A percentile compares a stretch with the other conserved stretches of the same genome.
Conservation (phyloP, 2,329 filamentous ascomycete genomes). For the Colletotrichum costaricense region DNA sequence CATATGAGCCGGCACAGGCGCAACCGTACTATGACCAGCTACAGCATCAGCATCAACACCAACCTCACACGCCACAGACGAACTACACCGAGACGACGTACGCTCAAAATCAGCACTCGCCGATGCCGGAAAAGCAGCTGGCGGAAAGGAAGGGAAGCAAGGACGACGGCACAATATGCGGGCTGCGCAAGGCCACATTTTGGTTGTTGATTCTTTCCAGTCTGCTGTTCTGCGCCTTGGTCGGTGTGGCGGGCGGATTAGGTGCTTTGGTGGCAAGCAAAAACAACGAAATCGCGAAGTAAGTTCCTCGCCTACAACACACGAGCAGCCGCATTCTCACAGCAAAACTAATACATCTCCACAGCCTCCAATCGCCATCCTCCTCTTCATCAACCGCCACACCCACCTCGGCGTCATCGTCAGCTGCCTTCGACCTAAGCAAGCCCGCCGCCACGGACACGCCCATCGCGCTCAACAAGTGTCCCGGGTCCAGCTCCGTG, state of each 20-base stretch:
- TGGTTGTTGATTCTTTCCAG: conserved; percentile 13
- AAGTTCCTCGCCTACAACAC: neutral
- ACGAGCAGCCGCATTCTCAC: neutral
- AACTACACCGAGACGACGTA: conserved; percentile 18
- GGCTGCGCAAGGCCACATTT: conserved; percentile 25
- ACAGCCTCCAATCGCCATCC: neutral
- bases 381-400: neutral
- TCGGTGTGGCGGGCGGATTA: conserved; percentile 12
- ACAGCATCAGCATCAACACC: neutral
- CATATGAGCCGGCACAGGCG: conserved; percentile 3
- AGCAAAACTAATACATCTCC: neutral
- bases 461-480: conserved; percentile 16
- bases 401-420: neutral
- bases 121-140: neutral
- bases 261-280: conserved; percentile 23
- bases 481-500: neutral
- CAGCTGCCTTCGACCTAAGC: conserved; percentile 14
- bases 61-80: conserved; percentile 1
- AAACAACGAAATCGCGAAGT: conserved; percentile 18
- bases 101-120: neutral
- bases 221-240: conserved; percentile 4
- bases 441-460: conserved; percentile 27
- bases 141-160: neutral
- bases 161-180: conserved; percentile 15
- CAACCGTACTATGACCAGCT: conserved; percentile 18